phyloP scores from a whole-genome alignment of 2,329 filamentous ascomycete species.

The Exophiala sp. region DNA sequence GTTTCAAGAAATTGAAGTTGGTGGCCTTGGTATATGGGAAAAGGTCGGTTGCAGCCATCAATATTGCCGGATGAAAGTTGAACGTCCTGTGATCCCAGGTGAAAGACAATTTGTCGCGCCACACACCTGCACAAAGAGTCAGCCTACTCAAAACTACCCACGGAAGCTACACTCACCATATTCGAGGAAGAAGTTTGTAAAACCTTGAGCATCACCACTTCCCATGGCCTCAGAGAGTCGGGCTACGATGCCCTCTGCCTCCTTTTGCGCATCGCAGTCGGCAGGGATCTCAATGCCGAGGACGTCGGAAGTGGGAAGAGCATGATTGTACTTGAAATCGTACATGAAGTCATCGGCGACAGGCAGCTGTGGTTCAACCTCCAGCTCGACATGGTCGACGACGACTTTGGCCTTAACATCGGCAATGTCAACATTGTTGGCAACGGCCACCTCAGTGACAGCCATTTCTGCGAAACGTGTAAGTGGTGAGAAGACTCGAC shows the following conservation, averaged over 20 bases:
- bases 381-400: no score
- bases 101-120: slow-evolving; percentile 38
- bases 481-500: no score
- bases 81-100: slow-evolving; percentile 39
- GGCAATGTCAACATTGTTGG: no score
- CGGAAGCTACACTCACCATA: slow-evolving; percentile 17
- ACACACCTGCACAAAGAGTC: slow-evolving; percentile 30
- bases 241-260: slow-evolving; percentile 8
- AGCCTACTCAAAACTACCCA: not conserved
- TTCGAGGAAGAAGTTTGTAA: slow-evolving; percentile 31
- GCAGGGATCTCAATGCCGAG: slow-evolving; percentile 32
- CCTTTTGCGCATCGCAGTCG: slow-evolving; percentile 25
- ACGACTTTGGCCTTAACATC: no score
- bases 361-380: no score
- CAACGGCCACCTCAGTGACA: no score
- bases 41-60: slow-evolving; percentile 35
- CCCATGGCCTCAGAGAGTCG: slow-evolving; percentile 22
- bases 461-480: no score
- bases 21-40: slow-evolving; percentile 31
- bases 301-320: slow-evolving; percentile 33
- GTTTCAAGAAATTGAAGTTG: slow-evolving; percentile 30
- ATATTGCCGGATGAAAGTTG: slow-evolving; percentile 33
- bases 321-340: slow-evolving; percentile 41
- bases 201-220: slow-evolving; percentile 25
- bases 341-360: slow-evolving; percentile 39